phyloP scores from a whole-genome alignment of 2,329 filamentous ascomycete species.

The Monilinia vaccinii-corymbosi region DNA sequence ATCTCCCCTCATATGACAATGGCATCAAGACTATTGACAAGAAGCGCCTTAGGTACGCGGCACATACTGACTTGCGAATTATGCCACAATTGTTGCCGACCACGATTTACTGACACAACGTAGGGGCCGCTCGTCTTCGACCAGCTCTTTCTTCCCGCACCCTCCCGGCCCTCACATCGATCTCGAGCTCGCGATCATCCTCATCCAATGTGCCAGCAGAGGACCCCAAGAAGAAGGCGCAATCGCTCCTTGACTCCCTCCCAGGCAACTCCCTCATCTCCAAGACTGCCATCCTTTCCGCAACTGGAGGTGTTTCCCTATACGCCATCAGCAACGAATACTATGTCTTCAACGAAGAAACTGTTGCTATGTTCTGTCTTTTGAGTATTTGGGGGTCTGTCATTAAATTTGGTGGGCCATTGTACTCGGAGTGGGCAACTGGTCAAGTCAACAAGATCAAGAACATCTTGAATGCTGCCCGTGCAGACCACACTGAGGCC shows the following conservation, averaged over 20 bases:
- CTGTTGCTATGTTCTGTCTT: slow-evolving; percentile 85
- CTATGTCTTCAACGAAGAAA: slow-evolving; percentile 99
- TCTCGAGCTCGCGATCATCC: slow-evolving; percentile 57
- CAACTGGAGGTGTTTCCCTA: slow-evolving; percentile 78
- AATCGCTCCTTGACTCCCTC: slow-evolving; percentile 87
- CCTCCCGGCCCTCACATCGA: slow-evolving; percentile 63
- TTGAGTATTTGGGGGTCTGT: slow-evolving; percentile 87
- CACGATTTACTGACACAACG: slow-evolving; percentile 34
- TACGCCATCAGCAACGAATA: slow-evolving; percentile 99
- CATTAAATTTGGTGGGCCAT: slow-evolving; percentile 87
- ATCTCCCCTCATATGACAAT: slow-evolving; percentile 64
- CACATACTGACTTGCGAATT: neutral
- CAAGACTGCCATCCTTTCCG: slow-evolving; percentile 96
- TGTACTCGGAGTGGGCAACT: slow-evolving; percentile 89
- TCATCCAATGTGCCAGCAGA: slow-evolving; percentile 71
- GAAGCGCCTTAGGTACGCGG: slow-evolving; percentile 83
- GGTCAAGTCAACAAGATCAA: slow-evolving; percentile 85
- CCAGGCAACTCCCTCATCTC: slow-evolving; percentile 87
- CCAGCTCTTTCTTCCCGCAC: slow-evolving; percentile 66
- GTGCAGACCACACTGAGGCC: slow-evolving; percentile 88
- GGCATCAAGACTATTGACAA: slow-evolving; percentile 87
- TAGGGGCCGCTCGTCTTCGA: slow-evolving; percentile 77
- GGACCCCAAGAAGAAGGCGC: slow-evolving; percentile 93
- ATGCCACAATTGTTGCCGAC: slow-evolving; percentile 18
- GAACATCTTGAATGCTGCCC: slow-evolving; percentile 87